Percentiles rank a stretch among this genome's conserved stretches.
Conservation (phyloP, 257 asterid species). For the Solanum gracilifrons region DNA sequence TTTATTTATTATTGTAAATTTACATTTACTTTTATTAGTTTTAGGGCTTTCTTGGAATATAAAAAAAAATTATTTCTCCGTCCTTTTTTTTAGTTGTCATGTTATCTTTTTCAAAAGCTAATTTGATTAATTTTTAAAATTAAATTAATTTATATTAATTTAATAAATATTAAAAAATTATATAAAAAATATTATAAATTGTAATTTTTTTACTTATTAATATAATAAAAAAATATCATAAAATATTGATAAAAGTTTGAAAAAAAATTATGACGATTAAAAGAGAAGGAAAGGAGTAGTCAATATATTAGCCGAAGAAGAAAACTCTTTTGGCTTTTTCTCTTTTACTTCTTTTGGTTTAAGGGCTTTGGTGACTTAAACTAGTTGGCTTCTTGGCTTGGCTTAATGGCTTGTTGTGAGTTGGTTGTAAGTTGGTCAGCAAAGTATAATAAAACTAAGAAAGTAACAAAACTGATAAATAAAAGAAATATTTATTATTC, state of each 20-base stretch:
- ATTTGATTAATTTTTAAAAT: too few relatives aligned
- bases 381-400: slow-evolving; percentile 7
- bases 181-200: too few relatives aligned
- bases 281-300: too few relatives aligned
- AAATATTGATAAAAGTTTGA: too few relatives aligned
- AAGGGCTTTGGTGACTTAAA: not conserved
- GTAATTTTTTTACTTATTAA: too few relatives aligned
- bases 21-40: slow-evolving; percentile 4
- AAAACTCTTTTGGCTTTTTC: not conserved
- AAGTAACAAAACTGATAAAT: not conserved
- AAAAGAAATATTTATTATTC: not conserved
- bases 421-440: slow-evolving; percentile 1
- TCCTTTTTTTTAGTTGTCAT: too few relatives aligned
- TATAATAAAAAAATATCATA: too few relatives aligned
- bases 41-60: not conserved
- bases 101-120: too few relatives aligned
- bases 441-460: not conserved
- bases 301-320: not conserved
- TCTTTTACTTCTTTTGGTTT: not conserved
- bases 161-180: too few relatives aligned
- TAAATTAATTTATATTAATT: too few relatives aligned
- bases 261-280: too few relatives aligned
- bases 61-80: not conserved
- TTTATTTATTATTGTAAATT: slow-evolving; percentile 24
- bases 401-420: not conserved